phyloP scores from a whole-genome alignment of 805 yeast genomes.

The Zygoascus flipseniorum region DNA sequence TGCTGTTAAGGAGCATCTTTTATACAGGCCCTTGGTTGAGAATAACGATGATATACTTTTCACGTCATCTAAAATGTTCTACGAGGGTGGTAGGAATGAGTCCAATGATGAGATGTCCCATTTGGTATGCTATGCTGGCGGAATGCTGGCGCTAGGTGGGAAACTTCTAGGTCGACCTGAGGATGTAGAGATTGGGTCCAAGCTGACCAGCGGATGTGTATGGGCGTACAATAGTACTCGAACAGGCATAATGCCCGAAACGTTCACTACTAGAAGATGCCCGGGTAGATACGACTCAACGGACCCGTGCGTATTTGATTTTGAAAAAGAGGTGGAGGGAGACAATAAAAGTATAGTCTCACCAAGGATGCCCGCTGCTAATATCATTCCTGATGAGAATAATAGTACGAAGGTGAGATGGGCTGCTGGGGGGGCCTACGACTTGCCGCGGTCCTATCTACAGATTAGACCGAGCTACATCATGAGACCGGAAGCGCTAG shows the following conservation, averaged over 20 bases:
- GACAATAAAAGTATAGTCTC: background rate
- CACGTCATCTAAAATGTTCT: conserved; percentile 19
- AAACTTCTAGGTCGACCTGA: conserved; percentile 31
- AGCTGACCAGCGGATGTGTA: conserved; percentile 43
- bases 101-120: conserved; percentile 36
- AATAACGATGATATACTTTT: conserved; percentile 31
- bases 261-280: conserved; percentile 26
- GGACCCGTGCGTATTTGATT: conserved; percentile 7
- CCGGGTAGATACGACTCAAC: conserved; percentile 3
- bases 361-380: conserved; percentile 2
- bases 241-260: conserved; percentile 40
- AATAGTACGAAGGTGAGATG: conserved; percentile 17
- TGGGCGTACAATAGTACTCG: conserved; percentile 32
- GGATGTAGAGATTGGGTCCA: conserved; percentile 35
- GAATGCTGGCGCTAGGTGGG: conserved; percentile 44
- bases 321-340: background rate
- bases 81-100: conserved; percentile 11
- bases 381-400: conserved; percentile 1
- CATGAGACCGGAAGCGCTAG: conserved; percentile 55
- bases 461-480: conserved; percentile 31
- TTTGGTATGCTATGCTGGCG: conserved; percentile 45
- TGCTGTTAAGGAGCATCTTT: conserved; percentile 34
- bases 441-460: conserved; percentile 16
- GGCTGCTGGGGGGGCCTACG: conserved; percentile 18
- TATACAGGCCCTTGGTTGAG: conserved; percentile 40